Base-by-base conservation (phyloP, 2,329 filamentous ascomycete genomes). In the Xylaria sp. region DNA sequence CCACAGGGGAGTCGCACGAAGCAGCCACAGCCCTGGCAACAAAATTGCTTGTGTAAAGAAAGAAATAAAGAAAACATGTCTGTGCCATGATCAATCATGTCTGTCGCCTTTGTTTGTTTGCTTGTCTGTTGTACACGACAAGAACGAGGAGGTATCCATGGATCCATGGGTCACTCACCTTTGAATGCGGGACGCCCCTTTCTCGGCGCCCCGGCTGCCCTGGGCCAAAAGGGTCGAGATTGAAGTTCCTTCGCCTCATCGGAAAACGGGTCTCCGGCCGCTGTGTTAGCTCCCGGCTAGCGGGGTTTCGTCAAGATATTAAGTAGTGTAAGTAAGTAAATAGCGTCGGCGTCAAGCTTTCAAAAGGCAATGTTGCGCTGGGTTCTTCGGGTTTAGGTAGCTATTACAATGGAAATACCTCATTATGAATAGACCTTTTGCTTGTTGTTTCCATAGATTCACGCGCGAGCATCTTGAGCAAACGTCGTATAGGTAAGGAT, bases 241-340 rank as follows among this genome's bases (percentile, higher is more conserved):
- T 40, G 49, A 44, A 33, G 41, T 38, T 62, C 54, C 49, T 58
- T 62, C 23, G 38, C 55, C 54, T 29, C 49, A 54, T 58, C 54
- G 54, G 55, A 9, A 60, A 62, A 63, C 49, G 33, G 56, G 51
- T 55, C 55, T 63, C 56, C 60, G 55, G 29, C 37, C 33, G 25
- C 40, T 51, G 44, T 27, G 27, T 29, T 51, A 53, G 54, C 29
- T 46, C 31, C 43, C 54, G 43, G 37, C 8, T 62, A 47, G 52
- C 40, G 38, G 38, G 15, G 48, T 33, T 47, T 56, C 17, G 48
- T 53, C n/a, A 31, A 48, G 46, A 33, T 33, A 33, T n/a, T n/a
- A 11, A 44, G 21, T 44, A 37, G 15, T 21, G 38, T 21, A 23
- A 2, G 41, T 27, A 33, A 33, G n/a, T 29, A 27, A 46, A 15